Evolutionary conservation across 257 asterid genomes (phyloP).

Genomic region (Petunia axillaris): DNA sequence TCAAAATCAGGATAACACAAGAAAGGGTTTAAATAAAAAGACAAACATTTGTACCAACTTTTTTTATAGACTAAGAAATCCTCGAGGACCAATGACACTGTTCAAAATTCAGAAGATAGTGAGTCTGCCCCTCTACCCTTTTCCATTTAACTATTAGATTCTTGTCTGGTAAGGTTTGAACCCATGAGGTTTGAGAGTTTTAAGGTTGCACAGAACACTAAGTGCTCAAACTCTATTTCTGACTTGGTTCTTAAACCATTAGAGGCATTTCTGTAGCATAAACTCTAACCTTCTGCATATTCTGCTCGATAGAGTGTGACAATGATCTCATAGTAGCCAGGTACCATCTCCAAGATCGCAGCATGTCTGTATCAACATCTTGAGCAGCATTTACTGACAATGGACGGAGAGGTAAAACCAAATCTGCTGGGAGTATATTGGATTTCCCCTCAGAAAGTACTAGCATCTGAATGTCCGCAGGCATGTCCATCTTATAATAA

Average conservation of each 20-base stretch:
- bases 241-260: background rate
- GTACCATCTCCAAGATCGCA: constrained; percentile 90
- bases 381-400: constrained; percentile 45
- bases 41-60: background rate
- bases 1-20: too few relatives aligned
- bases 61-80: too few relatives aligned
- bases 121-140: too few relatives aligned
- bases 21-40: background rate
- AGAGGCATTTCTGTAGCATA: background rate
- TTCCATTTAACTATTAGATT: background rate
- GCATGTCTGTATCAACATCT: constrained; percentile 45
- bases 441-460: constrained; percentile 90
- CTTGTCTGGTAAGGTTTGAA: too few relatives aligned
- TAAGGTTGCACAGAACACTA: background rate
- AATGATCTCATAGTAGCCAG: constrained; percentile 75
- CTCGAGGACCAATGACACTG: too few relatives aligned
- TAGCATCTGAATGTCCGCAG: constrained; percentile 70
- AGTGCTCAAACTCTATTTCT: background rate
- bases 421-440: constrained; percentile 81
- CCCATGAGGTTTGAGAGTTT: background rate
- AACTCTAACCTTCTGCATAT: constrained; percentile 69
- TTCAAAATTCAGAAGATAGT: background rate
- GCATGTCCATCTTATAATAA: constrained; percentile 88
- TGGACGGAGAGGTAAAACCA: constrained; percentile 78
- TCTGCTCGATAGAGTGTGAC: constrained; percentile 69